A percentile compares a stretch with the other conserved stretches of the same genome.
Evolutionary conservation across 1,284 basidiomycete species (phyloP).

Genomic region (Ceratorhiza oryzae-sativae): DNA sequence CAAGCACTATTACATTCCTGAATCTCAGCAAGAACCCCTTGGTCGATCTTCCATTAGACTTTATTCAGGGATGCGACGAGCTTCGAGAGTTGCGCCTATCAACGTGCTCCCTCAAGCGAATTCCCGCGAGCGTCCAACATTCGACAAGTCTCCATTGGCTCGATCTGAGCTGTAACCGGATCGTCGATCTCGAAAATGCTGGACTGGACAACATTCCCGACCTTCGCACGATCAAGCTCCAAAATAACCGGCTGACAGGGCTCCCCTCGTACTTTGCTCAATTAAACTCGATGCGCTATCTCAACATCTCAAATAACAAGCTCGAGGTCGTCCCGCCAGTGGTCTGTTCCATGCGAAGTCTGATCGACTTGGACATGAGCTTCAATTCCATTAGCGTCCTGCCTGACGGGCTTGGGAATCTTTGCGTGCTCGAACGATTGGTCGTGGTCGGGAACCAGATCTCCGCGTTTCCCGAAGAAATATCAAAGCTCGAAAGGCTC

Average conservation of each 20-base stretch:
- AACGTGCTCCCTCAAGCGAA: slow-evolving; percentile 94
- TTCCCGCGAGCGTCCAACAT: slow-evolving; percentile 84
- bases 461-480: slow-evolving; percentile 73
- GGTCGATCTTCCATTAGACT: slow-evolving; percentile 95
- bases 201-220: slow-evolving; percentile 79
- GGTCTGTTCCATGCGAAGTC: slow-evolving; percentile 74
- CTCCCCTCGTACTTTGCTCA: slow-evolving; percentile 87
- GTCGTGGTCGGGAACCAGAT: slow-evolving; percentile 90
- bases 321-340: slow-evolving; percentile 83
- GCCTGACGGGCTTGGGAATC: slow-evolving; percentile 79
- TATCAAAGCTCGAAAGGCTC: slow-evolving; percentile 69
- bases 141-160: slow-evolving; percentile 80
- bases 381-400: slow-evolving; percentile 90
- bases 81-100: slow-evolving; percentile 88
- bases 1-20: slow-evolving; percentile 84
- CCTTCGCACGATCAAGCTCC: slow-evolving; percentile 77
- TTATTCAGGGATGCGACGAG: slow-evolving; percentile 87
- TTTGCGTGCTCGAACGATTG: slow-evolving; percentile 77
- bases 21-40: slow-evolving; percentile 95
- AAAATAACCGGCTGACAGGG: slow-evolving; percentile 92
- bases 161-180: slow-evolving; percentile 93
- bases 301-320: slow-evolving; percentile 98
- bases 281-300: slow-evolving; percentile 72
- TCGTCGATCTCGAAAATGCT: slow-evolving; percentile 88
- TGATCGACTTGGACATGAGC: slow-evolving; percentile 91